Evolutionary conservation across 164 flowering plant genomes (phyloP).

Genomic region (Platanus orientalis): DNA sequence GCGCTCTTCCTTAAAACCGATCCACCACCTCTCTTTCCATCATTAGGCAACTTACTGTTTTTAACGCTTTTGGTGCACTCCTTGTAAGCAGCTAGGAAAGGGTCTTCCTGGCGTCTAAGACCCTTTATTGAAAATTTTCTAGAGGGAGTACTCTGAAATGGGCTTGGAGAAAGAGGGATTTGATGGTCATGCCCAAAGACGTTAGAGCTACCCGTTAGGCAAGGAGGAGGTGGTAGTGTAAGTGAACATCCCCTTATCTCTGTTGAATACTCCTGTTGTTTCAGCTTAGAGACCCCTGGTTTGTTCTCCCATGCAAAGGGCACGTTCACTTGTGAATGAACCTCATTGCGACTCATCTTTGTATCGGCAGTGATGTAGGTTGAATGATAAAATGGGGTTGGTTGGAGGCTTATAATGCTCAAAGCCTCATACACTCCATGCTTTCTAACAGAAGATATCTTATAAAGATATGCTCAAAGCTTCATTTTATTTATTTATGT

Average conservation of each 20-base stretch:
- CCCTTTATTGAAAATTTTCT: slow-evolving; percentile 27
- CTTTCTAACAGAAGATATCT: slow-evolving; percentile 27
- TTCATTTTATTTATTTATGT: too few relatives aligned
- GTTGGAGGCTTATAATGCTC: slow-evolving; percentile 8
- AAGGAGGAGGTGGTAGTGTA: slow-evolving; percentile 24
- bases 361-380: neutral
- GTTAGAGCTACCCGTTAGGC: slow-evolving; percentile 7
- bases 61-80: slow-evolving; percentile 37
- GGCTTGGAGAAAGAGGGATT: slow-evolving; percentile 37
- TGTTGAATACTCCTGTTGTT: neutral
- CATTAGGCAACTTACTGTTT: neutral
- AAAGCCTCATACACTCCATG: slow-evolving; percentile 21
- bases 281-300: slow-evolving; percentile 33
- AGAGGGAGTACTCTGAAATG: slow-evolving; percentile 9
- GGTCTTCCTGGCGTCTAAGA: slow-evolving; percentile 29
- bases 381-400: neutral
- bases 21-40: slow-evolving; percentile 5
- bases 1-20: slow-evolving; percentile 9
- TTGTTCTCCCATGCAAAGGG: slow-evolving; percentile 50
- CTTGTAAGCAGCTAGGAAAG: slow-evolving; percentile 42
- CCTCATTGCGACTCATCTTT: slow-evolving; percentile 28
- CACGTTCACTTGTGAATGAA: slow-evolving; percentile 23
- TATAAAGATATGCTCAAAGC: too few relatives aligned
- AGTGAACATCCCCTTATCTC: neutral
- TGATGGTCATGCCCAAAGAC: slow-evolving; percentile 8